Evolutionary conservation across 139 green algal species (phyloP).

Genomic region (Coccomyxa sp.): DNA sequence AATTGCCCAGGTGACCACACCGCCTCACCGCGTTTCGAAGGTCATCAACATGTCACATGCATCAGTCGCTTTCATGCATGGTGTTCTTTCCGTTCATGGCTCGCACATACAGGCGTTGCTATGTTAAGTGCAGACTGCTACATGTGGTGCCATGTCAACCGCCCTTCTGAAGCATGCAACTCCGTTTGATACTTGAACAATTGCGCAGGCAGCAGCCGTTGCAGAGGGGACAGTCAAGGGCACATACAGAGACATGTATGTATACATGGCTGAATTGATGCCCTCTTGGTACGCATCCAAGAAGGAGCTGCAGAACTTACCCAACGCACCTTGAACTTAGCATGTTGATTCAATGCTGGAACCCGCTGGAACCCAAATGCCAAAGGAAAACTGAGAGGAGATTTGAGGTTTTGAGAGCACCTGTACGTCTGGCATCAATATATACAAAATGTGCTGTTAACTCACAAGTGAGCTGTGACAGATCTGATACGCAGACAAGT

Average conservation of each 20-base stretch:
- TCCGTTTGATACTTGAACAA: constrained; percentile 6
- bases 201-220: constrained; percentile 43
- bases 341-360: too few relatives aligned
- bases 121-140: background rate
- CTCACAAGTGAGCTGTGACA: too few relatives aligned
- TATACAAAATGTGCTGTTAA: too few relatives aligned
- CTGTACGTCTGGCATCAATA: too few relatives aligned
- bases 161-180: background rate
- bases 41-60: background rate
- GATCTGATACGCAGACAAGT: too few relatives aligned
- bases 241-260: constrained; percentile 47
- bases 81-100: background rate
- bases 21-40: background rate
- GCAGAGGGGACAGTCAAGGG: constrained; percentile 50
- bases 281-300: constrained; percentile 12
- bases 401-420: too few relatives aligned
- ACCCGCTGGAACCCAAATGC: too few relatives aligned
- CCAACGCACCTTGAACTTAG: too few relatives aligned
- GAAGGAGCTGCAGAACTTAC: background rate
- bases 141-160: background rate
- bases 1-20: constrained; percentile 16
- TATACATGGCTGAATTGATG: constrained; percentile 6
- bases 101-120: constrained; percentile 7
- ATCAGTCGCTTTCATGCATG: background rate
- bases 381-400: too few relatives aligned